phyloP scores from a whole-genome alignment of 768 basidiomycete species.

The Suillus cothurnatus region DNA sequence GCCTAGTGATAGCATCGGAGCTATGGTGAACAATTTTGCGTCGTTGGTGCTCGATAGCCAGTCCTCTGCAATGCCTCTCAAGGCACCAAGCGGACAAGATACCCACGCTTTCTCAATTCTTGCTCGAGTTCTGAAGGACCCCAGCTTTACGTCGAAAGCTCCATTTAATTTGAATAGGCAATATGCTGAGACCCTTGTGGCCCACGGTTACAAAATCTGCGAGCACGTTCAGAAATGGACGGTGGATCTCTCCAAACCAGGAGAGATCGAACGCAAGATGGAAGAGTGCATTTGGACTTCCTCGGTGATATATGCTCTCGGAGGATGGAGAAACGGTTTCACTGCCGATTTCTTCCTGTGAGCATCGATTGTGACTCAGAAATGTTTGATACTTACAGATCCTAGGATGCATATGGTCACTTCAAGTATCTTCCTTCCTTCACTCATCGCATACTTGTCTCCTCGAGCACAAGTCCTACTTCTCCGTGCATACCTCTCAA shows the following conservation, averaged over 20 bases:
- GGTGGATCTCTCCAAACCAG: constrained; percentile 35
- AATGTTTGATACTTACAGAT: neutral
- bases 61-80: neutral
- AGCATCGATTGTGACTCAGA: constrained; percentile 1
- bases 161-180: constrained; percentile 19
- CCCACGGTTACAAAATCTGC: constrained; percentile 10
- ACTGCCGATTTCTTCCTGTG: constrained; percentile 55
- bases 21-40: constrained; percentile 9
- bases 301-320: constrained; percentile 54
- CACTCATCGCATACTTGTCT: constrained; percentile 22
- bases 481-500: constrained; percentile 31
- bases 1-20: neutral
- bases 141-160: constrained; percentile 23
- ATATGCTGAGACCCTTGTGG: constrained; percentile 16
- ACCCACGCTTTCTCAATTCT: constrained; percentile 49
- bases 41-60: constrained; percentile 13
- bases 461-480: constrained; percentile 27
- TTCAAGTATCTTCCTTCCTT: constrained; percentile 31
- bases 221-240: constrained; percentile 44
- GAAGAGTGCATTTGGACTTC: constrained; percentile 64
- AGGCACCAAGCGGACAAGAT: constrained; percentile 12
- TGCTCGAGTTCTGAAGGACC: constrained; percentile 53
- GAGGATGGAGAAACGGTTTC: constrained; percentile 52
- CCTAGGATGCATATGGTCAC: constrained; percentile 35
- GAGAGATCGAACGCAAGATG: constrained; percentile 52